A percentile compares a stretch with the other conserved stretches of the same genome.
Conservation (phyloP, 2,329 filamentous ascomycete species). For the Phialemonium atrogriseum region DNA sequence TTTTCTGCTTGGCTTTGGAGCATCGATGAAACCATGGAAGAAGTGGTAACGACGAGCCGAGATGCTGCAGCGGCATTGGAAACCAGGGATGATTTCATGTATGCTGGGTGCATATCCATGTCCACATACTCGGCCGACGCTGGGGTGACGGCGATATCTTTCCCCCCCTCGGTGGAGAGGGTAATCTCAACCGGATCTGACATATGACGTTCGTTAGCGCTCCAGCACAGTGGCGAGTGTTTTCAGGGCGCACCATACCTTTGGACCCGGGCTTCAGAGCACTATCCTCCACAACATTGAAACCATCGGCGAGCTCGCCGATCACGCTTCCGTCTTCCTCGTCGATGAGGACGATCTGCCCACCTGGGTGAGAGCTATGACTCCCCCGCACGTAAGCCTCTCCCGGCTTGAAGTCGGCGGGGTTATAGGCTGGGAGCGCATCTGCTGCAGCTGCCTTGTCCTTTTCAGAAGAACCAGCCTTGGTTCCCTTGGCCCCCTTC, state of each 20-base stretch:
- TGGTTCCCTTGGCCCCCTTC: slow-evolving; percentile 12
- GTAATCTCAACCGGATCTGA: slow-evolving; percentile 72
- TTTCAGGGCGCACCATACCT: slow-evolving; percentile 44
- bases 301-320: slow-evolving; percentile 79
- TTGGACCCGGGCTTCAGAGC: slow-evolving; percentile 81
- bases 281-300: slow-evolving; percentile 69
- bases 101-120: slow-evolving; percentile 80
- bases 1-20: slow-evolving; percentile 69
- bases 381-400: slow-evolving; percentile 65
- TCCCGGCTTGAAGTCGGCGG: slow-evolving; percentile 69
- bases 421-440: slow-evolving; percentile 63
- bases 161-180: slow-evolving; percentile 57
- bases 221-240: not conserved
- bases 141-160: slow-evolving; percentile 58
- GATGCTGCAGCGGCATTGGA: slow-evolving; percentile 83
- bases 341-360: slow-evolving; percentile 86
- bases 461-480: slow-evolving; percentile 23
- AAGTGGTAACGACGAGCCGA: slow-evolving; percentile 83
- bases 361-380: slow-evolving; percentile 48
- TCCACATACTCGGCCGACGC: slow-evolving; percentile 64
- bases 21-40: slow-evolving; percentile 68
- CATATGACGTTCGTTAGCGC: slow-evolving; percentile 4
- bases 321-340: slow-evolving; percentile 95
- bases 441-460: slow-evolving; percentile 32
- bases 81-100: slow-evolving; percentile 78